Evolutionary conservation across 441 rosid species (phyloP), one percentile per base, ranked within the genome.

Genomic region (Isatis lusitanica): DNA sequence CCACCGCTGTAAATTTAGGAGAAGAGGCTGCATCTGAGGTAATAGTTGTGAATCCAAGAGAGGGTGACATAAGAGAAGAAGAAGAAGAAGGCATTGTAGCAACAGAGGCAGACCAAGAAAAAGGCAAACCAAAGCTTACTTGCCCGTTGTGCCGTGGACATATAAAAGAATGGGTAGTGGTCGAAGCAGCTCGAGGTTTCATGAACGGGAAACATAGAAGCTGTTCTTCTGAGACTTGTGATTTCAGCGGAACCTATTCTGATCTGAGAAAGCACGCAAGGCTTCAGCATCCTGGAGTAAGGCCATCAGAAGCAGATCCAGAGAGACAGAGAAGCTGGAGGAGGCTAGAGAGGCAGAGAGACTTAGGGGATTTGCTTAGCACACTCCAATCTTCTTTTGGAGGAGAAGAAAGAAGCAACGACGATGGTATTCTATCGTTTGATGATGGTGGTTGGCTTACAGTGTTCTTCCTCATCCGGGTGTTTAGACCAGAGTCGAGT

Each of bases 221-320:
- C 76, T 95, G 99, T 84, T 87, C 99, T 47, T 86, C 85, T n/a
- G 99, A 93, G 81, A 76, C 89, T 5, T 95, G 99, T 77, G 84
- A 85, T 11, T 95, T 82, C 81, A 85, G 68, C 8, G 99, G 99
- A 48, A 82, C 84, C 0, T 95, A 95, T 77, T 58, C 87, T 0
- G 97, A 95, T 71, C 88, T 93, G 33, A 85, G 99, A 85, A 93
- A 90, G 81, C 99, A 95, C 78, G 98, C 99, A 1, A 87, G 97
- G 86, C 33, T 80, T 17, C 91, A 77, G 33, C 99, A 95, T 70
- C 99, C 99, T 1, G 81, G 85, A 39, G 94, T 81, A 9, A 90
- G 99, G 16, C 99, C 99, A 24, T 82, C 98, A 33, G 94, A 85
- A 82, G 88, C 87, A 56, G 98, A 95, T 75, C 99, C 93, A 3